Conservation (phyloP, 176 grass and related monocot species). For the Secale cereale region DNA sequence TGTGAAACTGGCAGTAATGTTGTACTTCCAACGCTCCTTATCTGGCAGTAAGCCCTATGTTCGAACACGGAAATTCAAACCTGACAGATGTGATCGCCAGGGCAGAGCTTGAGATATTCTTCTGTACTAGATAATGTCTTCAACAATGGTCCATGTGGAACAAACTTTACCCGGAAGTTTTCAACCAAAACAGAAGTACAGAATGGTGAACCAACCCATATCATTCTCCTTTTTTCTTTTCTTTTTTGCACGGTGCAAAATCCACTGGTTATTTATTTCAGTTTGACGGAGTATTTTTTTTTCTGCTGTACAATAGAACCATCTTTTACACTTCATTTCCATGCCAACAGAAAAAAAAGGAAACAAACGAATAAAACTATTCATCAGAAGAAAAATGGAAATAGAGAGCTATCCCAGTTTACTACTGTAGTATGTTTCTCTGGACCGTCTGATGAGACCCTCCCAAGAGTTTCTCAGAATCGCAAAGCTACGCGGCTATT, state of each 20-base stretch:
- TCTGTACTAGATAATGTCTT: constrained; percentile 1
- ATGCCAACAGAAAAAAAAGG: neutral
- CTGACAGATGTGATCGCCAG: constrained; percentile 1
- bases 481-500: constrained; percentile 7
- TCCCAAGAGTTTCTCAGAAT: constrained; percentile 6
- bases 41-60: neutral
- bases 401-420: neutral
- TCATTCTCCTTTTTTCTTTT: neutral
- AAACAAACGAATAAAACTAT: neutral
- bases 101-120: neutral
- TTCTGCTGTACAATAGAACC: constrained; percentile 23
- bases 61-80: neutral
- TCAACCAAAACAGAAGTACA: neutral
- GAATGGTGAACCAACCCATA: neutral
- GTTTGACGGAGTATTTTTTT: neutral
- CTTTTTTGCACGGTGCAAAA: neutral
- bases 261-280: constrained; percentile 6
- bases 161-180: neutral
- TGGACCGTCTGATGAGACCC: constrained; percentile 21
- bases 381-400: neutral
- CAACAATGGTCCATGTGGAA: neutral
- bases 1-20: neutral
- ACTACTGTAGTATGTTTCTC: constrained; percentile 1
- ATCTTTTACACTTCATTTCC: constrained; percentile 8
- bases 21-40: neutral